phyloP scores from a whole-genome alignment of 2,329 filamentous ascomycete genomes.

The Penicillium sp. region DNA sequence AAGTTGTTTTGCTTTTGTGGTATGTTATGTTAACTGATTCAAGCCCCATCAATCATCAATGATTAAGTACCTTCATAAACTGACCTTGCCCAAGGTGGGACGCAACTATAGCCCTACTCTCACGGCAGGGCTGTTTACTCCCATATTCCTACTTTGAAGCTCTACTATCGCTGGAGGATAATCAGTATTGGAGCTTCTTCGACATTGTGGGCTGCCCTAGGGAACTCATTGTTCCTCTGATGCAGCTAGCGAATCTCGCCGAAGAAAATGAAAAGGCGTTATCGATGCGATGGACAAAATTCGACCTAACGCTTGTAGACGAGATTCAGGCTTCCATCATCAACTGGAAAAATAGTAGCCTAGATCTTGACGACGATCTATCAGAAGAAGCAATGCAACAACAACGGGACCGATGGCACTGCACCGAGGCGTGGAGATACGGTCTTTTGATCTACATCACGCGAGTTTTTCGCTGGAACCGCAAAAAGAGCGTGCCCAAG shows the following conservation, averaged over 20 bases:
- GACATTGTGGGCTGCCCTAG: slow-evolving; percentile 8
- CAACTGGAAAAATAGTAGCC: neutral
- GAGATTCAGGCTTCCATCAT: neutral
- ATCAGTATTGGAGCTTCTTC: slow-evolving; percentile 5
- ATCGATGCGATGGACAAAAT: neutral
- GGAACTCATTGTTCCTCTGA: slow-evolving; percentile 2
- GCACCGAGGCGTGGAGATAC: slow-evolving; percentile 10
- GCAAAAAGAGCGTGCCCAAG: neutral
- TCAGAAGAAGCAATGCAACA: slow-evolving; percentile 6
- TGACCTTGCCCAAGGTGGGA: slow-evolving; percentile 5
- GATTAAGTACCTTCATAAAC: neutral
- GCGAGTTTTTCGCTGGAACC: slow-evolving; percentile 5
- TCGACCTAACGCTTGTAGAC: neutral
- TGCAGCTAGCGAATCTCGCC: slow-evolving; percentile 6
- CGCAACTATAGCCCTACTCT: slow-evolving; percentile 5
- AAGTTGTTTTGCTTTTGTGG: slow-evolving; percentile 6
- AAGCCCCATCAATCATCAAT: neutral
- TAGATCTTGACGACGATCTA: neutral
- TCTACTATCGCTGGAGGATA: neutral
- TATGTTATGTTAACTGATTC: neutral
- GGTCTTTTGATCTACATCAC: slow-evolving; percentile 5
- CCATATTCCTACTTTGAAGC: slow-evolving; percentile 6
- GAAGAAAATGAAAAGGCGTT: neutral
- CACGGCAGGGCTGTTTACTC: neutral
- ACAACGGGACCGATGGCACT: slow-evolving; percentile 6